These are phyloP conservation scores for Calonectria pseudoreteaudii DNA, from an alignment of 2,329 filamentous ascomycete genomes.

Conservation along the genomic window DNA sequence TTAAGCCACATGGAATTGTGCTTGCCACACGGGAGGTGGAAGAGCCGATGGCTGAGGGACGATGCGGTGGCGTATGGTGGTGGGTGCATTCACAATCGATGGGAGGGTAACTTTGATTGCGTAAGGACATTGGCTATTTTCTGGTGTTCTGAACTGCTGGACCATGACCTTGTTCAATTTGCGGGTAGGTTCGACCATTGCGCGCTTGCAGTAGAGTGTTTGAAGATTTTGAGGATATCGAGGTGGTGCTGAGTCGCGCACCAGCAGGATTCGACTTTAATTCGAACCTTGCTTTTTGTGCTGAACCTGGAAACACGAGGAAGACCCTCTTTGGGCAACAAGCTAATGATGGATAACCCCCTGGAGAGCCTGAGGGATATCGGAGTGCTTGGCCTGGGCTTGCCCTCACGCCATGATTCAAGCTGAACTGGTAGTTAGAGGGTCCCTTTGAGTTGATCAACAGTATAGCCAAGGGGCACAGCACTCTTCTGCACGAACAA, in stretches of 20 bases:
- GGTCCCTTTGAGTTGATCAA: conserved; percentile 12
- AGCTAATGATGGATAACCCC: background rate
- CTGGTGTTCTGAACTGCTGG: conserved; percentile 30
- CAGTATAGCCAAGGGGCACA: conserved; percentile 2
- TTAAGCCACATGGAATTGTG: background rate
- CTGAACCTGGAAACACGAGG: background rate
- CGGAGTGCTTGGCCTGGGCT: background rate
- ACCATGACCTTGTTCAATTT: conserved; percentile 25
- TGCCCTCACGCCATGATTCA: background rate
- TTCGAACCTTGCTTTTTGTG: conserved; percentile 16
- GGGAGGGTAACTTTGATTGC: background rate
- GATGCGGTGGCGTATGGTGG: conserved; percentile 2
- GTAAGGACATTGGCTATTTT: conserved; percentile 21
- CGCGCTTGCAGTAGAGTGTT: background rate
- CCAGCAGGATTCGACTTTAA: conserved; percentile 10
- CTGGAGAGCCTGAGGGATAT: background rate
- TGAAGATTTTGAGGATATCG: conserved; percentile 13
- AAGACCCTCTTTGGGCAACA: background rate
- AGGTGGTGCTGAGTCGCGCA: conserved; percentile 17
- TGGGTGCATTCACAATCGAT: conserved; percentile 32
- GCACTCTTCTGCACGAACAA: background rate
- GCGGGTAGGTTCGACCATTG: background rate
- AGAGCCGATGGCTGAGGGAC: background rate
- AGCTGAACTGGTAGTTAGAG: background rate
- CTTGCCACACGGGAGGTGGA: background rate